Evolutionary conservation across 495 filamentous ascomycete genomes (phyloP).

Genomic region (Copromyces sp.): DNA sequence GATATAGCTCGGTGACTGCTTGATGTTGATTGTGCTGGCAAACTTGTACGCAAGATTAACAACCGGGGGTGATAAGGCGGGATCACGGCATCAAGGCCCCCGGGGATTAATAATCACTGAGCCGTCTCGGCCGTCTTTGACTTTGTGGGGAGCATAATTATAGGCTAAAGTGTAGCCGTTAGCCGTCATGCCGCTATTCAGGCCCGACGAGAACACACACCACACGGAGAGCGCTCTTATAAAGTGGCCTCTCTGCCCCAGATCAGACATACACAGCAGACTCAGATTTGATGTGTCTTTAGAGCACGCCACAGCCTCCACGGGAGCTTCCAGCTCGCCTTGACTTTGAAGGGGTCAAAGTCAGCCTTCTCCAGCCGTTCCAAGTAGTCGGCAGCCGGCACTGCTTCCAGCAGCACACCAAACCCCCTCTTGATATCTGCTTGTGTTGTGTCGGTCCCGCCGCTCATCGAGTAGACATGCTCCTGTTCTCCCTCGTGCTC

Average conservation of each 20-base stretch:
- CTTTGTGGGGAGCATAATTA: background rate
- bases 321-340: conserved; percentile 77
- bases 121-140: conserved; percentile 3
- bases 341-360: conserved; percentile 65
- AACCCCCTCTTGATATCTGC: conserved; percentile 56
- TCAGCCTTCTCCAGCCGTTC: conserved; percentile 63
- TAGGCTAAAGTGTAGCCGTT: background rate
- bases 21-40: background rate
- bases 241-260: background rate
- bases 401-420: conserved; percentile 66
- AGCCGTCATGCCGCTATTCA: background rate
- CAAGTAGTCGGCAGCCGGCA: conserved; percentile 72
- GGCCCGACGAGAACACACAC: background rate
- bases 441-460: conserved; percentile 20
- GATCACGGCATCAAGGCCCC: conserved; percentile 12
- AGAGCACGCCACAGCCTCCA: conserved; percentile 74
- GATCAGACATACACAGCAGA: background rate
- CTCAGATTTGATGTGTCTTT: conserved; percentile 46
- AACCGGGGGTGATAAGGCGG: conserved; percentile 4
- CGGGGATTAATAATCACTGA: conserved; percentile 9
- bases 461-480: conserved; percentile 50
- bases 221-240: background rate
- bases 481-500: conserved; percentile 75
- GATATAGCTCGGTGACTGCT: conserved; percentile 1
- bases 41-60: too few species aligned